Evolutionary conservation across 345 rosid genomes (phyloP), one percentile per base, ranked within the genome.

Genomic region (Salix caprea): DNA sequence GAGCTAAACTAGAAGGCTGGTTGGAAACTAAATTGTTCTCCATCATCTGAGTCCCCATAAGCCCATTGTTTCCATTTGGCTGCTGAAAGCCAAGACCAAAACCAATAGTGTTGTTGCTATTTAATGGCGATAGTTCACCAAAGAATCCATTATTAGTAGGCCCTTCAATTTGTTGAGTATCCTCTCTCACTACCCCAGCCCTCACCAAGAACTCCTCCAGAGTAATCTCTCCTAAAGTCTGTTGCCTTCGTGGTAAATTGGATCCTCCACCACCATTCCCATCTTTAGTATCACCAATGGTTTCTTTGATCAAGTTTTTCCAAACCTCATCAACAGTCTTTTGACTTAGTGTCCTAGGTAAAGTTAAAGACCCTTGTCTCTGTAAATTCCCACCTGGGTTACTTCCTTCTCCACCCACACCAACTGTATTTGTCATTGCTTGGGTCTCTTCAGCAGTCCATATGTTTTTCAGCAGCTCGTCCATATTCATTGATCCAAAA

Each of bases 41-140:
- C 30, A 58, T 56, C 21, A 52, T 62, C 23, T 40, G 64, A n/a
- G 82, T 82, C 68, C 84, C 85, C 68, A 84, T 50, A 34, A 88
- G 74, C 44, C 79, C 88, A 79, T 82, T 82, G 83, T 80, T 84
- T 48, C 81, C 81, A 82, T 76, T 88, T 69, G 84, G 82, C 76
- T 90, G 98, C 77, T 87, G 94, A 85, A 89, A 89, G 19, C 82
- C 86, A 73, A 87, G 80, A 69, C 82, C 84, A 64, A 91, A 77
- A 76, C 90, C 77, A 80, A 39, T 28, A 80, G 39, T 50, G 82
- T 77, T 79, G 23, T 66, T 74, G 70, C 66, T 84, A 40, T 70
- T 74, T 19, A 78, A 72, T 19, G 73, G 82, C 16, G 76, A 52
- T 21, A 76, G 37, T 56, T 85, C 82, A 54, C 83, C 89, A 77